Base-by-base conservation (phyloP, 768 basidiomycete genomes). In the Trametes meyenii region DNA sequence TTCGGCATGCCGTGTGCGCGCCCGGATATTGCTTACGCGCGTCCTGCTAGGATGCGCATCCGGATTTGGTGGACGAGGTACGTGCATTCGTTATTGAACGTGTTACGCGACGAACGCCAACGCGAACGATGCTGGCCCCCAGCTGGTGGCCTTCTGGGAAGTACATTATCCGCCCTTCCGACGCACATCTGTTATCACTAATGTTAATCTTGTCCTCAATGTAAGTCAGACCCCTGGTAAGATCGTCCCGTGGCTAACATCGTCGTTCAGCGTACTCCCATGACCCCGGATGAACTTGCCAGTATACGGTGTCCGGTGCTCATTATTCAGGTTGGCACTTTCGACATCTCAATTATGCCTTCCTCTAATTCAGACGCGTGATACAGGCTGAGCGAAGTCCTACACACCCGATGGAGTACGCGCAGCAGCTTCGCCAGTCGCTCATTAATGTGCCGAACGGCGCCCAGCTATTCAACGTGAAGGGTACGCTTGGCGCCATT, bases 91-190 rank as follows among this genome's bases (percentile, higher is more conserved):
- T 17, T 11, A 39, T 40, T 24, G 16, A 13, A 24, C 10, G 13
- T 26, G 23, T 52, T 24, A 39, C 36, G 36, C 51, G 51, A 50
- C 50, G 19, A 8, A 17, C 19, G 3, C 19, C 8, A 40, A 33
- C 39, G n/a, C 51, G 24, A 19, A 52, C 33, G 5, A 17, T 33
- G 29, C 29, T 6, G 33, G 40, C 51, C 33, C n/a, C 39, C 61
- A 92, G 90, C 68, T 92, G 23, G 84, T 89, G 48, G 77, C 81
- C 23, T 87, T 81, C 69, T 92, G 88, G 88, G 80, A 85, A 71
- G 77, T 71, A 40, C 72, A 66, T 29, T 78, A 79, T 60, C 82
- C 89, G 29, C 90, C 89, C 0, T 74, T 71, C 43, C 78, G 77
- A 62, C 78, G 87, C 60, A 74, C 79, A 43, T 78, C 84, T 43